A percentile compares a stretch with the other conserved stretches of the same genome.
Conservation (phyloP, 805 yeast genomes). For the Pichia occidentalis region DNA sequence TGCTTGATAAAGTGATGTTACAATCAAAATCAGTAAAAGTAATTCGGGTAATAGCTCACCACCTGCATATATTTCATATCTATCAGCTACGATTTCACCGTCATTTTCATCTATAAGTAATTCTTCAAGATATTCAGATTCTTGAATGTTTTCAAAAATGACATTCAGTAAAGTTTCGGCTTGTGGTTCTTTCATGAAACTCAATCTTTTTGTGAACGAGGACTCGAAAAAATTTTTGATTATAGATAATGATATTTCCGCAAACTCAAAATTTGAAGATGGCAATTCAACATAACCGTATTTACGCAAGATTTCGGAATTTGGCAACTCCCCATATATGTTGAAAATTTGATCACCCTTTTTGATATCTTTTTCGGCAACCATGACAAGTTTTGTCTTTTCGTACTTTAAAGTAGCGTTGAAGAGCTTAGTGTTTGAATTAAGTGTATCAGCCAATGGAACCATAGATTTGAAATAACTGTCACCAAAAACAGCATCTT, state of each 20-base stretch:
- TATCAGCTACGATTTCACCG: constrained; percentile 40
- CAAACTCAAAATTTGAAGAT: constrained; percentile 74
- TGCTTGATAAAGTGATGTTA: constrained; percentile 34
- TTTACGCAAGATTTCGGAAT: constrained; percentile 81
- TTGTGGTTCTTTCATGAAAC: constrained; percentile 16
- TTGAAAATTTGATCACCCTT: constrained; percentile 75
- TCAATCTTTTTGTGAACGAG: constrained; percentile 19
- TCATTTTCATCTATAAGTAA: constrained; percentile 25
- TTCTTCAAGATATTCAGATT: constrained; percentile 30
- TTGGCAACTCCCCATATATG: constrained; percentile 86
- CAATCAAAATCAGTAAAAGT: constrained; percentile 44
- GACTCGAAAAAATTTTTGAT: constrained; percentile 35
- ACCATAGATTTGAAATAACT: constrained; percentile 73
- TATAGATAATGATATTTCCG: constrained; percentile 51
- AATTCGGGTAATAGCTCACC: constrained; percentile 59
- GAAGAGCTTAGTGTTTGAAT: constrained; percentile 70
- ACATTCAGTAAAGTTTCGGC: constrained; percentile 27
- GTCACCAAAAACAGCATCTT: constrained; percentile 25
- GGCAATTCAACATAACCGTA: constrained; percentile 81
- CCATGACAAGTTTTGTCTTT: constrained; percentile 55
- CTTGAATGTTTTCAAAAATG: constrained; percentile 33
- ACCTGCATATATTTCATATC: constrained; percentile 55
- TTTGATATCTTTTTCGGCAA: constrained; percentile 51
- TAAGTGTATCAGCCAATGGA: constrained; percentile 85
- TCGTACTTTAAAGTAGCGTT: constrained; percentile 67